phyloP scores from a whole-genome alignment of 2,329 filamentous ascomycete species.

The Didymosphaeria variabile region DNA sequence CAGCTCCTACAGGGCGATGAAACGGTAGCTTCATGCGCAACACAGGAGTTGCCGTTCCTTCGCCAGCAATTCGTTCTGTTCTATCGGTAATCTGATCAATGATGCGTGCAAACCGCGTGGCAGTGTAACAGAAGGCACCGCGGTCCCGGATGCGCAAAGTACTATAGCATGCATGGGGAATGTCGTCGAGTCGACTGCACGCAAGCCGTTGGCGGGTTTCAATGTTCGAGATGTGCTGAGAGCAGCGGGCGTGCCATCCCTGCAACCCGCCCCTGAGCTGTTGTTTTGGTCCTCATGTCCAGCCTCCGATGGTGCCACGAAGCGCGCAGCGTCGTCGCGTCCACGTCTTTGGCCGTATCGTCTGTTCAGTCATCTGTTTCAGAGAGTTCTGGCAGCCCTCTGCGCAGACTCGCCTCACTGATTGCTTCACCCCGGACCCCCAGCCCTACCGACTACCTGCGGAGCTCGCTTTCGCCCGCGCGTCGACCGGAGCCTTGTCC shows the following conservation, averaged over 20 bases:
- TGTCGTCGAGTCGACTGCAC: background rate
- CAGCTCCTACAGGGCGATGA: background rate
- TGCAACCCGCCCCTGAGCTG: slow-evolving; percentile 4
- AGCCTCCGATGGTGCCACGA: slow-evolving; percentile 9
- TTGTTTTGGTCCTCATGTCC: background rate
- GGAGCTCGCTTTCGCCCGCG: slow-evolving; percentile 1
- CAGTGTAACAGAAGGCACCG: background rate
- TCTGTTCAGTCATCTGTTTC: background rate
- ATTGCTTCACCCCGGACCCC: background rate
- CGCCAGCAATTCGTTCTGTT: background rate
- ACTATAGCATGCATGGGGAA: background rate
- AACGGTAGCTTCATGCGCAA: slow-evolving; percentile 6
- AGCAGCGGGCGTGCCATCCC: slow-evolving; percentile 7
- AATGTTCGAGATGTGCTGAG: slow-evolving; percentile 1
- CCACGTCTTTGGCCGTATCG: background rate
- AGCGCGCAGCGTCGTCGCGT: slow-evolving; percentile 1
- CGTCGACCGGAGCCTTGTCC: slow-evolving; percentile 3
- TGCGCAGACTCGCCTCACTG: background rate
- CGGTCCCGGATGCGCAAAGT: background rate
- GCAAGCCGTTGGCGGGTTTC: slow-evolving; percentile 2
- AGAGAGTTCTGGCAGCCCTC: background rate
- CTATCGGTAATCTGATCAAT: background rate
- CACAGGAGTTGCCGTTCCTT: slow-evolving; percentile 1
- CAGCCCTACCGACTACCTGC: slow-evolving; percentile 6
- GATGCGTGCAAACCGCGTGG: slow-evolving; percentile 10